Percentiles rank a stretch among this genome's conserved stretches.
These are phyloP conservation scores for Gelatoporia subvermispora DNA, from an alignment of 768 basidiomycete genomes.

Conservation along the genomic window DNA sequence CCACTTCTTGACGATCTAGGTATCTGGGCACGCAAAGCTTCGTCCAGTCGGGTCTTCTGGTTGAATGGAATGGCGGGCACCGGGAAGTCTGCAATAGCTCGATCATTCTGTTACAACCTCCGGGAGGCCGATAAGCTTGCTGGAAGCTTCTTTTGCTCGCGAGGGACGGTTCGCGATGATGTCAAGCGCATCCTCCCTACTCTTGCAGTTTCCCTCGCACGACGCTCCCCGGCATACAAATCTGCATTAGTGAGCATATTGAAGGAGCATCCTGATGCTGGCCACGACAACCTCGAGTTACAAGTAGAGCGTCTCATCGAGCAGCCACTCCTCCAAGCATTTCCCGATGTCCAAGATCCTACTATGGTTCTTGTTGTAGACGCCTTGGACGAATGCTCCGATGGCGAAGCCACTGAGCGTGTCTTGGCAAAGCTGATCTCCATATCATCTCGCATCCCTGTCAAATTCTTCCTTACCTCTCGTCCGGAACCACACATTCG, in stretches of 20 bases:
- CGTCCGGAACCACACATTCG: not conserved
- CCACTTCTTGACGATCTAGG: not conserved
- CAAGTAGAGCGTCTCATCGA: not conserved
- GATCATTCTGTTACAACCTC: constrained; percentile 24
- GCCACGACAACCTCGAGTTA: not conserved
- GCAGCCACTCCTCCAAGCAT: constrained; percentile 11
- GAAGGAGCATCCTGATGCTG: constrained; percentile 6
- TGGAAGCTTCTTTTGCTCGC: constrained; percentile 29
- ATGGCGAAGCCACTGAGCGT: not conserved
- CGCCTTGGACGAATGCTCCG: constrained; percentile 30
- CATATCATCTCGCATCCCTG: not conserved
- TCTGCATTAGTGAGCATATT: constrained; percentile 15
- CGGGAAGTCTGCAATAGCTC: constrained; percentile 35
- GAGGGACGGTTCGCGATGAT: constrained; percentile 6
- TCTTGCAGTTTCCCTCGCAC: constrained; percentile 13
- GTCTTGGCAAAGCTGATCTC: not conserved
- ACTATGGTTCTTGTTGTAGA: constrained; percentile 24
- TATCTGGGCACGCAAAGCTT: not conserved
- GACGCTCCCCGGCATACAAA: constrained; percentile 15
- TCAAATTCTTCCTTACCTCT: constrained; percentile 1
- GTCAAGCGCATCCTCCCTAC: constrained; percentile 16
- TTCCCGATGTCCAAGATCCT: not conserved
- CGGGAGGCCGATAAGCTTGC: constrained; percentile 21
- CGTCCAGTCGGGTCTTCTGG: not conserved
- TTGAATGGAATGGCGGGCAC: constrained; percentile 27